Evolutionary conservation across 2,329 filamentous ascomycete species (phyloP).

Genomic region (Tolypocladium capitatum): DNA sequence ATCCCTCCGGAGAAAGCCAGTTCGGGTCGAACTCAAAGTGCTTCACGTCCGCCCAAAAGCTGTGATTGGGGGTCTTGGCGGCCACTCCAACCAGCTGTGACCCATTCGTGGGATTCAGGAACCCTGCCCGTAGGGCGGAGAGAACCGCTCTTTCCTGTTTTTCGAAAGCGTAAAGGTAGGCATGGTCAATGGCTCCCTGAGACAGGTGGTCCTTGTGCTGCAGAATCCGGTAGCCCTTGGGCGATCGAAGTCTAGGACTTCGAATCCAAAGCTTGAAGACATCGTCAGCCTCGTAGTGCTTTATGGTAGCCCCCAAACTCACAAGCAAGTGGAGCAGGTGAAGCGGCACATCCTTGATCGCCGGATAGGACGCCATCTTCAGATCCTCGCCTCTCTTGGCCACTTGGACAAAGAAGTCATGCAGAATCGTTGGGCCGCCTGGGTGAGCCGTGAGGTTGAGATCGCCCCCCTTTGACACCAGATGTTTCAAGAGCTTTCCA

Average conservation of each 20-base stretch:
- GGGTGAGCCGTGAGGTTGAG: neutral
- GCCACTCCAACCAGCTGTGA: neutral
- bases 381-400: neutral
- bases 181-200: neutral
- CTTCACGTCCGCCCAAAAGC: neutral
- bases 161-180: neutral
- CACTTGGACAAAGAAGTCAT: neutral
- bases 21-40: constrained; percentile 1
- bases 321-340: neutral
- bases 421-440: neutral
- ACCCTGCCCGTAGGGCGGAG: neutral
- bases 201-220: neutral
- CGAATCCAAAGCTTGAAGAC: constrained; percentile 1
- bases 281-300: neutral
- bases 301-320: neutral
- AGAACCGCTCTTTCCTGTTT: neutral
- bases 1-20: neutral
- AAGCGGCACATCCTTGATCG: neutral
- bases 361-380: too few relatives aligned
- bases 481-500: neutral
- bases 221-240: neutral
- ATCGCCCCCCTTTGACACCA: neutral
- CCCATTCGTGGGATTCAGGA: neutral
- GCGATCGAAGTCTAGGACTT: neutral
- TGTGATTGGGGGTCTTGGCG: neutral